Evolutionary conservation across 352 stramenopile genomes (phyloP), one percentile per base, ranked within the genome.

Genomic region (Pythium aristosporum): DNA sequence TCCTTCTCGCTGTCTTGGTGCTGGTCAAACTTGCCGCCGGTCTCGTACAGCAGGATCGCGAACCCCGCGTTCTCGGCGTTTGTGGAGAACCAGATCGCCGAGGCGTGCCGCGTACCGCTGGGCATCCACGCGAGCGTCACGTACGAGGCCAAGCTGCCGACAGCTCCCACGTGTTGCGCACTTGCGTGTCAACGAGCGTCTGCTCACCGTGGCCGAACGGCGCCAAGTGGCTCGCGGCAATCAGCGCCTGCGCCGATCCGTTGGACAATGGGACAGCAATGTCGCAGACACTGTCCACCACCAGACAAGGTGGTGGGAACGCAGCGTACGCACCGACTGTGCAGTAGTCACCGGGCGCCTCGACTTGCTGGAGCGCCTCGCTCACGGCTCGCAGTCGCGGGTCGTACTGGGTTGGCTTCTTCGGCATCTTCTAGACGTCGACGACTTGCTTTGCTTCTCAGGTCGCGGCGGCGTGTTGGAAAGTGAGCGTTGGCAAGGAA

Each of bases 1-100:
- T 88, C 62, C 28, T 88, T 83, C 57, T 71, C 6, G 12, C 15
- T 28, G 13, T 39, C 25, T 11, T 41, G n/a, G 18, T 52, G 50
- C 63, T 10, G 53, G 65, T 23, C 16, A 49, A 79, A 86, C 46
- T 72, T 63, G 8, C 75, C 71, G 43, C 69, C 74, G 44, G 68
- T 18, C 46, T 71, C 75, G 57, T 30, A 30, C 25, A 30, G 44
- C 39, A n/a, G n/a, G n/a, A n/a, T 20, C 65, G 18, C 20, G 20
- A 64, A 69, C 49, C 39, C 34, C 21, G 48, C 28, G 39, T 69
- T n/a, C n/a, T n/a, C n/a, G 55, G 63, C 13, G 39, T 2, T 18
- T 41, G n/a, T n/a, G n/a, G n/a, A n/a, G n/a, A n/a, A n/a, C n/a
- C n/a, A n/a, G n/a, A n/a, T n/a, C n/a, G n/a, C n/a, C n/a, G n/a